These are phyloP conservation scores for Podaxis mareebaensis DNA, from an alignment of 768 basidiomycete species.

Conservation along the genomic window DNA sequence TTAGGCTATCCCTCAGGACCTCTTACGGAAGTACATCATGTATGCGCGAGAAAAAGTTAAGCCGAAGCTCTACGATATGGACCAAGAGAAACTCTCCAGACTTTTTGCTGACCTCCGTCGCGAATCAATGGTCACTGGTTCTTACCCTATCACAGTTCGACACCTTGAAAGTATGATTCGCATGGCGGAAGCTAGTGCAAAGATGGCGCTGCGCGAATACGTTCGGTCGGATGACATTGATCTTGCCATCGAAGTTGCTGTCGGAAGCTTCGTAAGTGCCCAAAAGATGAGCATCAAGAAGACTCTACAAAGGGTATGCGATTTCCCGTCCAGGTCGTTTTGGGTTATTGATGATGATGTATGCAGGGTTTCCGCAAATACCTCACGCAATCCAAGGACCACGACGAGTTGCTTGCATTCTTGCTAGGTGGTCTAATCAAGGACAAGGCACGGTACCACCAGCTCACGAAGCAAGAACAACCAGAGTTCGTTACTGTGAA, in stretches of 20 bases:
- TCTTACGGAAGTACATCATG: conserved; percentile 98
- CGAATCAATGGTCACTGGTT: conserved; percentile 97
- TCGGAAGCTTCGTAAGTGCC: conserved; percentile 92
- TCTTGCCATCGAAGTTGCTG: conserved; percentile 92
- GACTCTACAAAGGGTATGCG: conserved; percentile 86
- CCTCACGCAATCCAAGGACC: conserved; percentile 91
- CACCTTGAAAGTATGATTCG: conserved; percentile 99
- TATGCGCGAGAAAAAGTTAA: conserved; percentile 92
- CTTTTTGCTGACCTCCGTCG: conserved; percentile 94
- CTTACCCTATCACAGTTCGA: conserved; percentile 96
- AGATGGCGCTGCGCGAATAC: conserved; percentile 97
- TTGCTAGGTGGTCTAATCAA: conserved; percentile 92
- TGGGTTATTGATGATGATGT: conserved; percentile 5
- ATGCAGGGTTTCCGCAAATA: conserved; percentile 94
- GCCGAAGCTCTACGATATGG: conserved; percentile 93
- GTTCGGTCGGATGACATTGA: conserved; percentile 97
- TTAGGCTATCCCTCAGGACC: conserved; percentile 95
- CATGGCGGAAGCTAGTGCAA: conserved; percentile 97
- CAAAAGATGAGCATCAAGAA: conserved; percentile 99
- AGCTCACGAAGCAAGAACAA: conserved; percentile 73
- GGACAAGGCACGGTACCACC: conserved; percentile 84
- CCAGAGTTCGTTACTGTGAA: conserved; percentile 79
- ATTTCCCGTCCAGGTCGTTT: conserved; percentile 1
- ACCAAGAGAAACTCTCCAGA: conserved; percentile 92
- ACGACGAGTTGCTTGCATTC: conserved; percentile 94